Conservation (phyloP, 495 filamentous ascomycete genomes). For the Penicillium antarcticum region DNA sequence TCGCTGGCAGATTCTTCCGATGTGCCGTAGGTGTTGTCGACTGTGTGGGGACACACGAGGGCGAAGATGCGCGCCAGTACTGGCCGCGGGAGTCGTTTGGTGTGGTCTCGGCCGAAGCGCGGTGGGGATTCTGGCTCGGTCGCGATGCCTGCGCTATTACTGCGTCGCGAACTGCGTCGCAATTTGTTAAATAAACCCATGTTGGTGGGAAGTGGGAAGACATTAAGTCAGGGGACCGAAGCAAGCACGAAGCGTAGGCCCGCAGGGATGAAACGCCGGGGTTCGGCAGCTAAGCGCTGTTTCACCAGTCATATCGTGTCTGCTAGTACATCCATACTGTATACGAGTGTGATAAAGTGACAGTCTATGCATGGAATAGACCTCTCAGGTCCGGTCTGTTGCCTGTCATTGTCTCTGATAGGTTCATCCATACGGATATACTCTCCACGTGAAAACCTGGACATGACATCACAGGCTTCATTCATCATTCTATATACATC, state of each 20-base stretch:
- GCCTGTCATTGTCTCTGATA: too few species aligned
- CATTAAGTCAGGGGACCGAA: background rate
- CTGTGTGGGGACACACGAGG: constrained; percentile 78
- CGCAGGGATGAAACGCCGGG: constrained; percentile 21
- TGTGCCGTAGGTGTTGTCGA: constrained; percentile 71
- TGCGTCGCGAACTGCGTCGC: constrained; percentile 31
- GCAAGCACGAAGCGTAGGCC: constrained; percentile 3
- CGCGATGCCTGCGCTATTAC: constrained; percentile 24
- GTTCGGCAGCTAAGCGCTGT: too few species aligned
- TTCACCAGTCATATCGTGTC: too few species aligned
- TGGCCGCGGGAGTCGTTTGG: constrained; percentile 53
- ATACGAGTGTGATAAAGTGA: too few species aligned
- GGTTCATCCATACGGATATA: too few species aligned
- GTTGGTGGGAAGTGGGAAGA: constrained; percentile 7
- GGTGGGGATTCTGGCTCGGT: constrained; percentile 21
- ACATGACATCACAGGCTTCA: too few species aligned
- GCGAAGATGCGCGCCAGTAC: constrained; percentile 73
- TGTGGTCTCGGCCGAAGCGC: constrained; percentile 38
- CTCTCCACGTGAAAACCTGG: too few species aligned
- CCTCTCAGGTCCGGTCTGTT: too few species aligned
- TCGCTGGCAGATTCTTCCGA: constrained; percentile 81
- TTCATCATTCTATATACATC: too few species aligned
- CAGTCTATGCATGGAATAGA: too few species aligned
- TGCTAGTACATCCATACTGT: too few species aligned
- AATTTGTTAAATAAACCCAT: constrained; percentile 41